phyloP scores from a whole-genome alignment of 2,329 filamentous ascomycete genomes.

The Pyrenochaeta sp. region DNA sequence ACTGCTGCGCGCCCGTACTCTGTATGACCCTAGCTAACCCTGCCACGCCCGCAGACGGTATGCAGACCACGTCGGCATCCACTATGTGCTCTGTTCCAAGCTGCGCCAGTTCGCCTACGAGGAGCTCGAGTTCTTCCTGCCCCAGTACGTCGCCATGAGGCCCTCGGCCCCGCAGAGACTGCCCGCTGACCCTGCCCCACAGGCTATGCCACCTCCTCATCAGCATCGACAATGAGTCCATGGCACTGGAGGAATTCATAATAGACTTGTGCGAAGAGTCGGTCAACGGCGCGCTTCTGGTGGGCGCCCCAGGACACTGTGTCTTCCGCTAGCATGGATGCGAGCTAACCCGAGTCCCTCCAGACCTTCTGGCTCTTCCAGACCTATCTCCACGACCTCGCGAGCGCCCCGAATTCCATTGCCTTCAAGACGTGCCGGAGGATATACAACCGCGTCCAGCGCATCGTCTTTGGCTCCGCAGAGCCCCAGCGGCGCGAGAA shows the following conservation, averaged over 20 bases:
- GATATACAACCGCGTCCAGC: conserved; percentile 87
- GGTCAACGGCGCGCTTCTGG: conserved; percentile 81
- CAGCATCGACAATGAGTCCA: conserved; percentile 88
- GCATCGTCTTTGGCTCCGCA: conserved; percentile 81
- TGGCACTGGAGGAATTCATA: conserved; percentile 88
- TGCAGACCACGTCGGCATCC: conserved; percentile 87
- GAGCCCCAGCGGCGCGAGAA: conserved; percentile 74
- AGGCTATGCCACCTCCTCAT: conserved; percentile 83
- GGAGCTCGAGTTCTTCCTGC: conserved; percentile 92
- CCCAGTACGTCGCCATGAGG: conserved; percentile 55
- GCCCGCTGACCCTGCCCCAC: conserved; percentile 50
- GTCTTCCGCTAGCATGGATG: conserved; percentile 27
- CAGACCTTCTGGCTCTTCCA: conserved; percentile 93
- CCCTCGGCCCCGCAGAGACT: conserved; percentile 20
- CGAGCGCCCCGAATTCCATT: conserved; percentile 75
- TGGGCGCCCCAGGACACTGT: conserved; percentile 54
- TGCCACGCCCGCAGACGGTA: conserved; percentile 70
- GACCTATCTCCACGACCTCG: conserved; percentile 83
- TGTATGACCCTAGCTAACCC: conserved; percentile 15
- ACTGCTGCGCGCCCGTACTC: conserved; percentile 9
- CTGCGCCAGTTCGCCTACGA: conserved; percentile 88
- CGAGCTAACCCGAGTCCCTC: conserved; percentile 27
- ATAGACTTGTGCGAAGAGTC: conserved; percentile 87
- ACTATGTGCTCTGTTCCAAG: conserved; percentile 88
- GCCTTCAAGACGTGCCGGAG: conserved; percentile 83